Conservation (phyloP, 345 rosid genomes). For the Hevea brasiliensis region DNA sequence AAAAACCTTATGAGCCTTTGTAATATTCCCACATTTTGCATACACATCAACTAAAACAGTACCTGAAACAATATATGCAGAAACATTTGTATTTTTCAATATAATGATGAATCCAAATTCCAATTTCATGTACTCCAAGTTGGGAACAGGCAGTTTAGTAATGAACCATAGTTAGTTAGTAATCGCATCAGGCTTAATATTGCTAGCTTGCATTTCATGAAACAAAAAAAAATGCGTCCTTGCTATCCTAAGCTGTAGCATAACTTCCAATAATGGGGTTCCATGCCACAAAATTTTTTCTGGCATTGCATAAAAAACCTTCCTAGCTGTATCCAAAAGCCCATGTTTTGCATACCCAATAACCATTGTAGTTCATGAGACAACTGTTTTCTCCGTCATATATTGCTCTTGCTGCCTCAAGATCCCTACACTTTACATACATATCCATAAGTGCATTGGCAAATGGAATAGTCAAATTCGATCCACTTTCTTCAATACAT, state of each 20-base stretch:
- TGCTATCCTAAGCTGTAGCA: conserved; percentile 55
- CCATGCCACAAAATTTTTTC: conserved; percentile 79
- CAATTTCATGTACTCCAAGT: conserved; percentile 80
- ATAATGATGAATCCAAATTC: conserved; percentile 82
- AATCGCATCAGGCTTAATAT: conserved; percentile 60
- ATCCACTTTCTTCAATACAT: conserved; percentile 38
- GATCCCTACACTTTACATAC: conserved; percentile 74
- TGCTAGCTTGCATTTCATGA: conserved; percentile 69
- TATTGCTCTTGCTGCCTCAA: conserved; percentile 48
- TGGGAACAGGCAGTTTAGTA: conserved; percentile 87
- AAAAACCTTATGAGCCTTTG: conserved; percentile 67
- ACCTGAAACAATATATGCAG: conserved; percentile 60
- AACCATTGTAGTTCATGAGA: conserved; percentile 77
- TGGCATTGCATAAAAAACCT: conserved; percentile 56
- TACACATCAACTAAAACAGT: conserved; percentile 85
- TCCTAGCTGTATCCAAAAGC: conserved; percentile 52
- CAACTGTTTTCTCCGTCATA: conserved; percentile 53
- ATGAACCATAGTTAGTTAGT: conserved; percentile 74
- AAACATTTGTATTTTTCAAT: conserved; percentile 53
- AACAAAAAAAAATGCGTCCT: conserved; percentile 74
- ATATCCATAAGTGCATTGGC: conserved; percentile 81
- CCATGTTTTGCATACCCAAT: conserved; percentile 71
- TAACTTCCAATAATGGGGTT: conserved; percentile 80
- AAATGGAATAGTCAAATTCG: conserved; percentile 56
- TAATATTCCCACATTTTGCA: conserved; percentile 79